Base-by-base conservation (phyloP, 2,329 filamentous ascomycete species). In the Cyanodermella asteris region DNA sequence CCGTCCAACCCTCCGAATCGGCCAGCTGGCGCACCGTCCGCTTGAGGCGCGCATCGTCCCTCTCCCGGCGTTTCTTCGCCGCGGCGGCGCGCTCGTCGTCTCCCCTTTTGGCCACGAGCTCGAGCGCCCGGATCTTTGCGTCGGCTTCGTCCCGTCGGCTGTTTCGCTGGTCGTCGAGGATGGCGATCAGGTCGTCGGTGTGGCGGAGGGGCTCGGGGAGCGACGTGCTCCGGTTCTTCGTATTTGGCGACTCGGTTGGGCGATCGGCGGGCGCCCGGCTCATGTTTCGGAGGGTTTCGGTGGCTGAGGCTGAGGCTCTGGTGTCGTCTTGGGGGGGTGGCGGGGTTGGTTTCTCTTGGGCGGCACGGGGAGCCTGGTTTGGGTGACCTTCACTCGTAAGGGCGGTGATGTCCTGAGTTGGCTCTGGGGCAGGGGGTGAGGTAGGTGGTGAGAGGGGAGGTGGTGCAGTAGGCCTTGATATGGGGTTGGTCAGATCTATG, bases 351-450 rank as follows among this genome's bases (percentile, higher is more conserved):
- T 21, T 7, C 12, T 21, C 10, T 16, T 9, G 20, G 23, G 27
- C 19, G 14, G 7, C 15, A 3, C 10, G 23, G 23, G 16, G 12
- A 4, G 11, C 6, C 5, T 11, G n/a, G 16, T 14, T 11, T 18
- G 14, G n/a, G 23, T 18, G 20, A n/a, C 5, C n/a, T 9, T n/a
- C n/a, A 7, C 22, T 12, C 12, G 16, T 19, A 13, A 19, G 21
- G 4, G 25, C 23, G 10, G 22, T 23, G 13, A 28, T n/a, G 10
- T 16, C 17, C n/a, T 20, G 22, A 13, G 25, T 22, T 12, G 25
- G 22, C n/a, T 28, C 27, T 28, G 14, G 14, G n/a, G 17, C 16
- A 16, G 12, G 14, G 23, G 23, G 10, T 25, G n/a, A 21, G 16
- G 15, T 15, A 16, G 23, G 13, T 20, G 13, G 7, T 8, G 6